phyloP scores from a whole-genome alignment of 768 basidiomycete genomes.

The Termitomyces sp. region DNA sequence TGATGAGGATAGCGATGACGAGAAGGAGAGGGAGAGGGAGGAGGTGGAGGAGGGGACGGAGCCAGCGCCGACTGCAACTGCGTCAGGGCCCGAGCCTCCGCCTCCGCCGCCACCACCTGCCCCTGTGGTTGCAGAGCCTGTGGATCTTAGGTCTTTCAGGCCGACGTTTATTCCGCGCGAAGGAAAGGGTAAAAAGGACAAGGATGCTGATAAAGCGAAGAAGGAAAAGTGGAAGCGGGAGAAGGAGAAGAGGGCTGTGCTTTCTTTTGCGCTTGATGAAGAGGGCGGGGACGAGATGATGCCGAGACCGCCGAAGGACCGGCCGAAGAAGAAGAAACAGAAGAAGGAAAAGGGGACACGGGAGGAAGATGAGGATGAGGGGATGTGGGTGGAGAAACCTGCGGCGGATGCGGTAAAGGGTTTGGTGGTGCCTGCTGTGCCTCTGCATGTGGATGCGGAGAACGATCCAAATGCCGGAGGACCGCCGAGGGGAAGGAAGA shows the following conservation, averaged over 20 bases:
- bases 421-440: constrained; percentile 14
- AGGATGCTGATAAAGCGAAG: constrained; percentile 37
- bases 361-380: constrained; percentile 36
- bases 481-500: constrained; percentile 47
- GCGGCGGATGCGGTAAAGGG: constrained; percentile 43
- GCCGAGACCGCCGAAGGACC: constrained; percentile 28
- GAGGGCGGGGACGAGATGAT: constrained; percentile 37
- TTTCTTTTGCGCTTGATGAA: constrained; percentile 78
- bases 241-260: constrained; percentile 40
- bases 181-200: constrained; percentile 40
- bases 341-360: constrained; percentile 27
- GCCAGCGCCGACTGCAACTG: constrained; percentile 6
- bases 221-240: constrained; percentile 39
- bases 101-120: constrained; percentile 4
- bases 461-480: constrained; percentile 14
- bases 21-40: constrained; percentile 32
- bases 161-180: constrained; percentile 81
- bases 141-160: constrained; percentile 73
- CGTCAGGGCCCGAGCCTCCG: constrained; percentile 9
- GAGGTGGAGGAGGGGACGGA: constrained; percentile 20
- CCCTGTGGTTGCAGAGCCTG: constrained; percentile 13
- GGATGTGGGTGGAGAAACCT: constrained; percentile 69
- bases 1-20: constrained; percentile 80
- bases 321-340: constrained; percentile 42
- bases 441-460: constrained; percentile 11